Conservation (phyloP, 805 yeast species). For the Kuraishia ogatae region DNA sequence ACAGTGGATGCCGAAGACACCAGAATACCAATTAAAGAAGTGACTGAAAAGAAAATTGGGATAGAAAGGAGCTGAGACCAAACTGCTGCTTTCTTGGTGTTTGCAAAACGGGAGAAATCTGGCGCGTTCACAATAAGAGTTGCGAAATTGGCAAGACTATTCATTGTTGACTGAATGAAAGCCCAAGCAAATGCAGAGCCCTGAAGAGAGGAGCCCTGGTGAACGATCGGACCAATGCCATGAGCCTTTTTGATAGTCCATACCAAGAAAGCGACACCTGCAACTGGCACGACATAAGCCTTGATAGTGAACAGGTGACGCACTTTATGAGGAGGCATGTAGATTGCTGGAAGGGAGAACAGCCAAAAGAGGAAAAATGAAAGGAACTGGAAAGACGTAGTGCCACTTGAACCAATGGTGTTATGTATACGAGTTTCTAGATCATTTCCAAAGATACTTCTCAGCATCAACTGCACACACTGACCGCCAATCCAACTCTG, state of each 20-base stretch:
- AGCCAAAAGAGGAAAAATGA: slow-evolving; percentile 80
- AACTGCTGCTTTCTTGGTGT: slow-evolving; percentile 39
- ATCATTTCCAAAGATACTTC: slow-evolving; percentile 65
- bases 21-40: slow-evolving; percentile 78
- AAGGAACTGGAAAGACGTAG: slow-evolving; percentile 66
- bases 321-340: slow-evolving; percentile 74
- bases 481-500: slow-evolving; percentile 83
- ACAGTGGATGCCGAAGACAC: slow-evolving; percentile 72
- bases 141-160: slow-evolving; percentile 77
- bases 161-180: slow-evolving; percentile 70
- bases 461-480: slow-evolving; percentile 70
- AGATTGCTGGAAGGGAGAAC: slow-evolving; percentile 68
- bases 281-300: slow-evolving; percentile 71
- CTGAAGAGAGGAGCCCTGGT: slow-evolving; percentile 38
- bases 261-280: slow-evolving; percentile 73
- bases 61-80: slow-evolving; percentile 57
- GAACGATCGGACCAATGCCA: slow-evolving; percentile 70
- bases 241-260: slow-evolving; percentile 80
- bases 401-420: slow-evolving; percentile 47
- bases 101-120: slow-evolving; percentile 80
- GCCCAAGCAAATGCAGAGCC: slow-evolving; percentile 76
- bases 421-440: slow-evolving; percentile 56
- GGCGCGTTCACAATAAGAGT: slow-evolving; percentile 86
- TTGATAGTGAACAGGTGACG: slow-evolving; percentile 81
- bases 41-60: slow-evolving; percentile 71